Evolutionary conservation across 2,329 filamentous ascomycete species (phyloP).

Genomic region (Botryotinia narcissicola): DNA sequence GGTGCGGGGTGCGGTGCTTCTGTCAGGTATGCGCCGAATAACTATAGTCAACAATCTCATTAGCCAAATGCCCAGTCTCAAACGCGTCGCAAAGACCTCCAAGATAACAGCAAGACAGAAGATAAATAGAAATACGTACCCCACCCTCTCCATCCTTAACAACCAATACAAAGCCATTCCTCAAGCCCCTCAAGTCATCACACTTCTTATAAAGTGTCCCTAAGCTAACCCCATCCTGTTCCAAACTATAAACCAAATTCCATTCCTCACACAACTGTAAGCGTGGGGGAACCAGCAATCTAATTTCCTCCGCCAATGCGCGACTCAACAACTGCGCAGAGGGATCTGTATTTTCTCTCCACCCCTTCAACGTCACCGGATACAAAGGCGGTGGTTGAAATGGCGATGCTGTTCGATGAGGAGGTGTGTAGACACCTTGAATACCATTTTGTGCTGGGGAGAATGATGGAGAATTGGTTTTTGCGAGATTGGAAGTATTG

Average conservation of each 20-base stretch:
- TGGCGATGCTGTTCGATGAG: conserved; percentile 63
- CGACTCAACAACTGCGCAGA: conserved; percentile 66
- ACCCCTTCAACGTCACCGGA: conserved; percentile 69
- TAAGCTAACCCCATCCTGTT: conserved; percentile 86
- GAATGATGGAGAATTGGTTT: not conserved
- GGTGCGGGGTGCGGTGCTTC: conserved; percentile 78
- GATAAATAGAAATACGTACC: conserved; percentile 47
- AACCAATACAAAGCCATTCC: conserved; percentile 87
- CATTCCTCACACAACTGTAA: conserved; percentile 85
- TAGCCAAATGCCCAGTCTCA: not conserved
- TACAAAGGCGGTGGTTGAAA: conserved; percentile 88
- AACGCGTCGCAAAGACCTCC: not conserved
- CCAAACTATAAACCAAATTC: conserved; percentile 82
- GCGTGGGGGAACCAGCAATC: conserved; percentile 80
- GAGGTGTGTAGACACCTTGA: conserved; percentile 36
- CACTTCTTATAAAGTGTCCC: conserved; percentile 82
- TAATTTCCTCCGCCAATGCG: conserved; percentile 85
- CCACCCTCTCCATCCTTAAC: conserved; percentile 74
- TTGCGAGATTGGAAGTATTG: conserved; percentile 26
- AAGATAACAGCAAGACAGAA: not conserved
- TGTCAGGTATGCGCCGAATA: conserved; percentile 92
- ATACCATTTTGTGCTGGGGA: conserved; percentile 25
- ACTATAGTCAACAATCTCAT: conserved; percentile 42
- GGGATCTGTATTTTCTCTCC: conserved; percentile 55
- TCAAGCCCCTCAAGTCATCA: conserved; percentile 61